Evolutionary conservation across 2,329 filamentous ascomycete genomes (phyloP), one percentile per base, ranked within the genome.

Genomic region (Talaromyces atroroseus): DNA sequence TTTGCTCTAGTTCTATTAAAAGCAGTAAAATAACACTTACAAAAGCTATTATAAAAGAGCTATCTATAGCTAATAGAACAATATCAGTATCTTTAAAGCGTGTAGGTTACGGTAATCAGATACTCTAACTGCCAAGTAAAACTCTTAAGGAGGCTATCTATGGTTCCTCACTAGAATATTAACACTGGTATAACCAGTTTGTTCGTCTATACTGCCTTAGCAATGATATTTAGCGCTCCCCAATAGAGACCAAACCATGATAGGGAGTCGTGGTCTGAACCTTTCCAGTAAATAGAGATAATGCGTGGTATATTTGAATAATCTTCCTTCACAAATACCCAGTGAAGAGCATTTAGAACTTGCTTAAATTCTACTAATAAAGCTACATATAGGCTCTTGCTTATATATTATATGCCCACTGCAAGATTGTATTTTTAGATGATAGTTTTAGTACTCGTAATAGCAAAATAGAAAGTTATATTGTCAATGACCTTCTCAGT

Each of bases 21-120:
- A 79, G 74, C 57, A 79, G 79, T 2, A 82, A 81, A 59, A 79
- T 78, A 3, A 36, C 14, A 2, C 32, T 36, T 14, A 3, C 14
- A 2, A 36, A 36, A 36, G 32, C 32, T 3, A 14, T 36, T 2
- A 4, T 36, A 5, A 12, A 36, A 36, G 3, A n/a, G n/a, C n/a
- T 16, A 8, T 4, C 14, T 36, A 4, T 12, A 14, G 4, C 11
- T 10, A 12, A 3, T 14, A 8, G 29, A 10, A 29, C 26, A 10
- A 29, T 29, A 29, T 36, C 32, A 2, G 32, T 36, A 16, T 36
- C 32, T 14, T 14, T 12, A 5, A 36, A 36, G 32, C 11, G 14
- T 16, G 16, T 36, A 14, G 32, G 2, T 3, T 36, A 36, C 32
- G 14, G 32, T 16, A 6, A 36, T 2, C 32, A 36, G 32, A 3